Percentiles rank a stretch among this genome's conserved stretches.
Conservation (phyloP, 1,284 basidiomycete species). For the Microbotryomycetes sp. region DNA sequence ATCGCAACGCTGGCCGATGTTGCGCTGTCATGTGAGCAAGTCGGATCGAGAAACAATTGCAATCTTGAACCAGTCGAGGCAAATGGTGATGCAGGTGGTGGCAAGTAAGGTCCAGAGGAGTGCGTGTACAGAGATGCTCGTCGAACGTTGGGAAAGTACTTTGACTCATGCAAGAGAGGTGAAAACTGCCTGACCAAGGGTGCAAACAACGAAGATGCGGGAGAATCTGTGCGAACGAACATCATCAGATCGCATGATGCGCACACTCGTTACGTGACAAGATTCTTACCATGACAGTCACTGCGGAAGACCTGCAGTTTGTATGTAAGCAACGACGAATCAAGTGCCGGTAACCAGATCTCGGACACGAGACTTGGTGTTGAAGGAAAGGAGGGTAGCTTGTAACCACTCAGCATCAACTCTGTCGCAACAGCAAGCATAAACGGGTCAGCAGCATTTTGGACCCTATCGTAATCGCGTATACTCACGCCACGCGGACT, state of each 20-base stretch:
- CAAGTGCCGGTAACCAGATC: constrained; percentile 26
- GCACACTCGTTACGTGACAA: no score
- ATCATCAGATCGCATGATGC: no score
- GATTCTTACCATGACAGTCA: constrained; percentile 19
- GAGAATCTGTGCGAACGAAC: no score
- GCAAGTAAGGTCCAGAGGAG: constrained; percentile 31
- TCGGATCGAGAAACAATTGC: constrained; percentile 36
- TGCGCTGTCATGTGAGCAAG: constrained; percentile 7
- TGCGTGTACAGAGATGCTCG: constrained; percentile 34
- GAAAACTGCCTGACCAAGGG: constrained; percentile 34
- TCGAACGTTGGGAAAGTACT: constrained; percentile 33
- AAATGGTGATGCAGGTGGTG: constrained; percentile 11
- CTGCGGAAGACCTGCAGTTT: constrained; percentile 12
- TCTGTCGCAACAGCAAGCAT: constrained; percentile 11
- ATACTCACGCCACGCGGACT: constrained; percentile 16
- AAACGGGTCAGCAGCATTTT: no score
- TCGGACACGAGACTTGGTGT: constrained; percentile 22
- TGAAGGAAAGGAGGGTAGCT: neutral
- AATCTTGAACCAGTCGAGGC: constrained; percentile 10
- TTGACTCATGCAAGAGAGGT: constrained; percentile 27
- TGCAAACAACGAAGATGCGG: constrained; percentile 20
- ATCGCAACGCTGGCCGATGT: constrained; percentile 6
- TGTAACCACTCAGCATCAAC: constrained; percentile 12
- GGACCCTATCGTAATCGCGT: no score
- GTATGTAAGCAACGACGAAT: constrained; percentile 27